Conservation (phyloP, 176 grass and related monocot species). For the Alloteropsis semialata region DNA sequence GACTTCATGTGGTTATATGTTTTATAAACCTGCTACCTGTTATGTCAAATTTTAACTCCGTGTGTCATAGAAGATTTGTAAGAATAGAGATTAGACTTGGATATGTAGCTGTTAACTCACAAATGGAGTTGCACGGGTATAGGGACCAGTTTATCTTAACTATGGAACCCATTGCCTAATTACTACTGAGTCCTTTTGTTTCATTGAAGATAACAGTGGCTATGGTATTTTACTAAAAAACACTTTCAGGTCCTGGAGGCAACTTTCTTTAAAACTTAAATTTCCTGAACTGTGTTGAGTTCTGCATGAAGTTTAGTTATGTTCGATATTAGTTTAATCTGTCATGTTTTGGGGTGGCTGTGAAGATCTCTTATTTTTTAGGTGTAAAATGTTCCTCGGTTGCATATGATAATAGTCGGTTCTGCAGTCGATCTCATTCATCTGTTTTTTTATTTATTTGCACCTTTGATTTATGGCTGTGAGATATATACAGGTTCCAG, state of each 20-base stretch:
- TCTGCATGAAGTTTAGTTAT: conserved; percentile 15
- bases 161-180: not conserved
- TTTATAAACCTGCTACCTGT: conserved; percentile 15
- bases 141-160: not conserved
- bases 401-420: conserved; percentile 42
- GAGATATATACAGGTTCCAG: conserved; percentile 28
- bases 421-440: not conserved
- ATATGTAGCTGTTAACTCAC: not conserved
- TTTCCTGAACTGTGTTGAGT: not conserved
- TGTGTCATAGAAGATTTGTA: not conserved
- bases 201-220: not conserved
- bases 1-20: not conserved
- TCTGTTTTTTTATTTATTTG: not conserved
- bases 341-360: not conserved
- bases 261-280: not conserved
- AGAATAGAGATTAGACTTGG: not conserved
- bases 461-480: conserved; percentile 23
- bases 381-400: not conserved
- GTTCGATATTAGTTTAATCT: conserved; percentile 5
- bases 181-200: not conserved
- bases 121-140: not conserved
- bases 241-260: not conserved
- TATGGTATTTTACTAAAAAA: not conserved
- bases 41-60: not conserved
- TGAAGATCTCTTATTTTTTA: not conserved